These are phyloP conservation scores for Paraurostyla sp. DNA, from an alignment of 73 alveolate genomes.

Conservation along the genomic window DNA sequence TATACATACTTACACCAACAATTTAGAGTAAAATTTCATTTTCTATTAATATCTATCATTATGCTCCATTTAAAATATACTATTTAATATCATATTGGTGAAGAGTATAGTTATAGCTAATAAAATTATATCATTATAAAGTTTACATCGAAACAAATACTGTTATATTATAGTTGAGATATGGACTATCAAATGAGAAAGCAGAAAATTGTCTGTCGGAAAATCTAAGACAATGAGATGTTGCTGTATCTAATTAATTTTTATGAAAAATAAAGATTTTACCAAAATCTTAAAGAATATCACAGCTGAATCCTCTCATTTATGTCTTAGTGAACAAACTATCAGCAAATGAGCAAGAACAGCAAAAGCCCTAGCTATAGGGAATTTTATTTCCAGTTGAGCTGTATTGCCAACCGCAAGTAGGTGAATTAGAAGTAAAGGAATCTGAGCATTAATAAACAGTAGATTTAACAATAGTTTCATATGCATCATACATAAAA, in stretches of 20 bases:
- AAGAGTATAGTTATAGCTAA: not conserved
- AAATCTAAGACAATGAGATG: not conserved
- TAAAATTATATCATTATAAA: not conserved
- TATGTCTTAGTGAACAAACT: not conserved
- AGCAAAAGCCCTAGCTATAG: slow-evolving; percentile 1
- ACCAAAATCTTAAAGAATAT: not conserved
- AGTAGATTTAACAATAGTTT: not conserved
- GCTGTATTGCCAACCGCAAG: not conserved
- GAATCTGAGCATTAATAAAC: too few relatives aligned
- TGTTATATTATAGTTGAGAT: not conserved
- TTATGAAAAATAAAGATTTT: not conserved
- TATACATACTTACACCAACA: too few relatives aligned
- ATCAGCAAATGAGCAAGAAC: not conserved
- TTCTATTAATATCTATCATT: too few relatives aligned
- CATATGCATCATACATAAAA: not conserved
- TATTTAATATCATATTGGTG: too few relatives aligned
- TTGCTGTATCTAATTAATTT: not conserved
- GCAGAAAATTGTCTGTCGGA: not conserved
- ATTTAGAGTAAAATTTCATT: too few relatives aligned
- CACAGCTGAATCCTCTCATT: not conserved
- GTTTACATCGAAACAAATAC: not conserved
- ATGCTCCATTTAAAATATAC: too few relatives aligned
- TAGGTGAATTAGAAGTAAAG: not conserved
- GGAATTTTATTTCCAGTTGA: not conserved
- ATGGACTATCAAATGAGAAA: not conserved